These are phyloP conservation scores for Terfezia boudieri DNA, from an alignment of 495 filamentous ascomycete species.

Conservation along the genomic window DNA sequence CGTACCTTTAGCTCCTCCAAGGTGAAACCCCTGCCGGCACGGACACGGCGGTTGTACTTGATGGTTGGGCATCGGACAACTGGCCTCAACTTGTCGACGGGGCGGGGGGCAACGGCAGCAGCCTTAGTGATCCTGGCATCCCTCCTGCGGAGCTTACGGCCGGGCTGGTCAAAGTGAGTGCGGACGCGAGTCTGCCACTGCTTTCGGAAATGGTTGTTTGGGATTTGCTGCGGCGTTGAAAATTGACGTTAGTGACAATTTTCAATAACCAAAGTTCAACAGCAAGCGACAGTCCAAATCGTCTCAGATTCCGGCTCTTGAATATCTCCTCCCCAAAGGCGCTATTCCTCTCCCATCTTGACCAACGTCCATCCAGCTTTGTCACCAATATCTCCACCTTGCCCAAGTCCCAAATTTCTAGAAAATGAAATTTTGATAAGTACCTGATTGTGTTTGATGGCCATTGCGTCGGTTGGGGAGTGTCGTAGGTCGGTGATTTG, in stretches of 20 bases:
- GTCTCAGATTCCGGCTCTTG: background rate
- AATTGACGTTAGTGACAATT: slow-evolving; percentile 1
- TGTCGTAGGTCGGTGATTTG: background rate
- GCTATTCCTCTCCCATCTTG: background rate
- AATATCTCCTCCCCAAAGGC: background rate
- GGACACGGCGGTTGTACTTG: slow-evolving; percentile 97
- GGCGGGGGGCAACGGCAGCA: slow-evolving; percentile 78
- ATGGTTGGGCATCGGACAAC: slow-evolving; percentile 82
- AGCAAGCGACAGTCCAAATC: background rate
- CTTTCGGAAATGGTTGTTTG: slow-evolving; percentile 99
- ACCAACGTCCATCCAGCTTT: background rate
- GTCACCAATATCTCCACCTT: no score
- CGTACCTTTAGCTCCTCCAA: slow-evolving; percentile 88
- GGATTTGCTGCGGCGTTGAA: slow-evolving; percentile 39
- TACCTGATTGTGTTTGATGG: slow-evolving; percentile 96
- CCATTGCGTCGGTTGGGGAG: slow-evolving; percentile 79
- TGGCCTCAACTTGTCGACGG: slow-evolving; percentile 88
- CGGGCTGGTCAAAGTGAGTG: slow-evolving; percentile 98
- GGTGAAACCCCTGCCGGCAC: slow-evolving; percentile 91
- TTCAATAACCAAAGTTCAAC: background rate
- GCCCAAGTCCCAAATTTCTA: background rate
- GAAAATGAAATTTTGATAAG: background rate
- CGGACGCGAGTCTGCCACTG: slow-evolving; percentile 98
- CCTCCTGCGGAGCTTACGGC: slow-evolving; percentile 76
- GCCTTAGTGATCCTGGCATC: slow-evolving; percentile 80